These are phyloP conservation scores for Podochytrium sp. DNA, from an alignment of 192 early-diverging fungal species.

Conservation along the genomic window DNA sequence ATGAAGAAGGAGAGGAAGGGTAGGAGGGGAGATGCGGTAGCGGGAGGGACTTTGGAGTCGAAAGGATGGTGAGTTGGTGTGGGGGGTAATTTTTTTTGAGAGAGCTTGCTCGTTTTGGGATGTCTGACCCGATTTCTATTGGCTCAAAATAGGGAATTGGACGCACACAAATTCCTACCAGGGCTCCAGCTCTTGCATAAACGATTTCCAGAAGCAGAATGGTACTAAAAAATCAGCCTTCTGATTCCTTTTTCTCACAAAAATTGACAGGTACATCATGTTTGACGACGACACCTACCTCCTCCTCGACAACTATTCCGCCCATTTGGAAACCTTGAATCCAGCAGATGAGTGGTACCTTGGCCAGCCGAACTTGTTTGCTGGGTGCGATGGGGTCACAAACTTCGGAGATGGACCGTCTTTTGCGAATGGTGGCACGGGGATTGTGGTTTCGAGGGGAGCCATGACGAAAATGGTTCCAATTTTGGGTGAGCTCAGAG, in stretches of 20 bases:
- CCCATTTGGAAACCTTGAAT: slow-evolving; percentile 40
- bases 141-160: slow-evolving; percentile 32
- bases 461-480: slow-evolving; percentile 45
- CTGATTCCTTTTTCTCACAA: too few species aligned
- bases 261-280: slow-evolving; percentile 60
- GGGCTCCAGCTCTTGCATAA: slow-evolving; percentile 49
- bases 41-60: too few species aligned
- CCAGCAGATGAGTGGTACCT: slow-evolving; percentile 35
- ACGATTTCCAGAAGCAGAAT: slow-evolving; percentile 58
- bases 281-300: slow-evolving; percentile 69
- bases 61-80: too few species aligned
- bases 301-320: slow-evolving; percentile 54
- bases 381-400: slow-evolving; percentile 56
- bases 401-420: slow-evolving; percentile 38
- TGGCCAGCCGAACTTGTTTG: too few species aligned
- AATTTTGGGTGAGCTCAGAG: too few species aligned
- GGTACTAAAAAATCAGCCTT: too few species aligned
- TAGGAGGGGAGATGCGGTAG: too few species aligned
- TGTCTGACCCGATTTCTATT: too few species aligned
- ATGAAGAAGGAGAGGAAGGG: too few species aligned
- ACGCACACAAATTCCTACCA: slow-evolving; percentile 64
- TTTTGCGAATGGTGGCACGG: slow-evolving; percentile 61
- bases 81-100: too few species aligned
- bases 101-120: too few species aligned
- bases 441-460: slow-evolving; percentile 54